Evolutionary conservation across 202 grass and related monocot genomes (phyloP).

Genomic region (Musa balbisiana): DNA sequence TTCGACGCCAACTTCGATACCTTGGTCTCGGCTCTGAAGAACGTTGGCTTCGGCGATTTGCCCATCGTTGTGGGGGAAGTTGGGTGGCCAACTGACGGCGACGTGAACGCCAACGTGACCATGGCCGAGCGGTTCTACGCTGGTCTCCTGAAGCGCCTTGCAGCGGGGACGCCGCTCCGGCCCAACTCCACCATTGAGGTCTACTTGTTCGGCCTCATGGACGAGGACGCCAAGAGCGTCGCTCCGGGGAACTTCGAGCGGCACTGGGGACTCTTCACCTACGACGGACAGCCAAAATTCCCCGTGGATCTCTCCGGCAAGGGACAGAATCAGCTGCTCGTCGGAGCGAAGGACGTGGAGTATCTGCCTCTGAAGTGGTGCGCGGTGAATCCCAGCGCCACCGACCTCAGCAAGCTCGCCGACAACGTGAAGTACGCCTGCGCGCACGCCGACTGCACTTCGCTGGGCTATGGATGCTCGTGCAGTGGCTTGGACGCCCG

Average conservation of each 20-base stretch:
- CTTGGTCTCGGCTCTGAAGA: constrained; percentile 24
- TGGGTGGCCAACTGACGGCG: constrained; percentile 71
- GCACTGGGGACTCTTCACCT: constrained; percentile 59
- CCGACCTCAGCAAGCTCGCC: not conserved
- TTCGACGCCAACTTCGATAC: constrained; percentile 34
- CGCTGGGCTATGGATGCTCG: not conserved
- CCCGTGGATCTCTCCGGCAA: constrained; percentile 36
- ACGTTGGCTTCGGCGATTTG: constrained; percentile 30
- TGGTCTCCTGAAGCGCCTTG: constrained; percentile 46
- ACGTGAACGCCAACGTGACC: constrained; percentile 40
- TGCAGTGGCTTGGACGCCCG: not conserved
- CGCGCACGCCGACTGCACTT: constrained; percentile 8
- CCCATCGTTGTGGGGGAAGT: constrained; percentile 57
- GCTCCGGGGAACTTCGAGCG: constrained; percentile 48
- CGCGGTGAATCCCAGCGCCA: not conserved
- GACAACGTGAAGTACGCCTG: constrained; percentile 13
- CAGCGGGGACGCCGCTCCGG: constrained; percentile 45
- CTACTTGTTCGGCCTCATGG: constrained; percentile 47
- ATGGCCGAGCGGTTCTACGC: constrained; percentile 50
- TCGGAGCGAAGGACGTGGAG: constrained; percentile 5
- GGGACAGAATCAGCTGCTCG: constrained; percentile 3
- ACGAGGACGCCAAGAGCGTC: constrained; percentile 58
- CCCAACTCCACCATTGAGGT: constrained; percentile 27
- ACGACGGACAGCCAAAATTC: constrained; percentile 63
- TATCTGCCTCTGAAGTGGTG: constrained; percentile 17